A percentile compares a stretch with the other conserved stretches of the same genome.
phyloP scores from a whole-genome alignment of 345 rosid species.

The Brassica cretica region DNA sequence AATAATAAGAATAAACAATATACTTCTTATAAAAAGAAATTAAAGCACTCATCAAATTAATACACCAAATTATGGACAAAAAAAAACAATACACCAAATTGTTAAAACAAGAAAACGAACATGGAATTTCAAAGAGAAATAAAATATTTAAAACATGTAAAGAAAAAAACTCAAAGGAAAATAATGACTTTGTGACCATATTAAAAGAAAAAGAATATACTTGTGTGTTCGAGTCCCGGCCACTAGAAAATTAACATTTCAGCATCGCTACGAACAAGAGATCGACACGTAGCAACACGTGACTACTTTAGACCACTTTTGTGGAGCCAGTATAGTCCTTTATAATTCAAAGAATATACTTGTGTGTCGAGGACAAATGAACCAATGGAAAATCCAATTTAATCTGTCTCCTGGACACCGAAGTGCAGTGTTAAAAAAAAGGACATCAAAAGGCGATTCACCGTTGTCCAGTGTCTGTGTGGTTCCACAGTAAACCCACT shows the following conservation, averaged over 20 bases:
- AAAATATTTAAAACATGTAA: slow-evolving; percentile 1
- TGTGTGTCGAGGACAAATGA: slow-evolving; percentile 8
- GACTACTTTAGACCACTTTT: no score
- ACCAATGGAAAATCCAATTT: slow-evolving; percentile 21
- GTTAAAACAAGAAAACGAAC: background rate
- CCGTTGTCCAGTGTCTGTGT: slow-evolving; percentile 2
- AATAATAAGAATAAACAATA: background rate
- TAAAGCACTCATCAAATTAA: background rate
- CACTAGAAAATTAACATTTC: no score
- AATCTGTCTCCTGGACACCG: slow-evolving; percentile 11
- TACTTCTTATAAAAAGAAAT: background rate
- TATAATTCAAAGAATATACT: background rate
- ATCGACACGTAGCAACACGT: no score
- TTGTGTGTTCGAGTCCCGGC: background rate
- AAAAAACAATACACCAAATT: background rate
- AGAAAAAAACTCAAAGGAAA: background rate
- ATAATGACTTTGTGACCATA: background rate
- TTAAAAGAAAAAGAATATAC: slow-evolving; percentile 9
- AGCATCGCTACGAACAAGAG: no score
- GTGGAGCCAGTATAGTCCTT: no score
- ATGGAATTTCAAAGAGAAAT: background rate
- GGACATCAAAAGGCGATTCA: slow-evolving; percentile 15
- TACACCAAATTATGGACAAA: no score
- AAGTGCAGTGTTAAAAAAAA: background rate
- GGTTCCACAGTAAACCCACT: slow-evolving; percentile 16